A percentile compares a stretch with the other conserved stretches of the same genome.
phyloP scores from a whole-genome alignment of 257 asterid species.

The Solanum commersonii region DNA sequence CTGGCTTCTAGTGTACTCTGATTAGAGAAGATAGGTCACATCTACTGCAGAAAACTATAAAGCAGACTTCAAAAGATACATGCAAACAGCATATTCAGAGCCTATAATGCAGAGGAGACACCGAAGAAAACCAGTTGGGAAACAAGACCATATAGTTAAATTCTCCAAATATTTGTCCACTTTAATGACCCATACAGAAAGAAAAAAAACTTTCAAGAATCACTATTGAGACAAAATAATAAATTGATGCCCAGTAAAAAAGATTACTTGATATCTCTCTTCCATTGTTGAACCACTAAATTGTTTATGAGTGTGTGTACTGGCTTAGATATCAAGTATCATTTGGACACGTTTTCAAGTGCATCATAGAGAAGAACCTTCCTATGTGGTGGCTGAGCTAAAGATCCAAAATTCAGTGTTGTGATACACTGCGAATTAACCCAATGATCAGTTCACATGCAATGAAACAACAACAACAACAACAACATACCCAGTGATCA shows the following conservation, averaged over 20 bases:
- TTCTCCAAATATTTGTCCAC: neutral
- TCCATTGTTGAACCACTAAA: neutral
- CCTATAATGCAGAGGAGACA: neutral
- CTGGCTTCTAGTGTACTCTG: neutral
- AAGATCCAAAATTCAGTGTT: neutral
- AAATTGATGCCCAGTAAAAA: neutral
- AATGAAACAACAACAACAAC: neutral
- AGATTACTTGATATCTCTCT: neutral
- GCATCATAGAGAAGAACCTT: neutral
- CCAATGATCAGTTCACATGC: neutral
- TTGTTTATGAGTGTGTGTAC: neutral
- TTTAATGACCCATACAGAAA: neutral
- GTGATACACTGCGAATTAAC: neutral
- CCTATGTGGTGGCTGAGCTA: neutral
- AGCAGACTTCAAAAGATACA: neutral
- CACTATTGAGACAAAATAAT: neutral
- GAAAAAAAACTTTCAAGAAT: neutral
- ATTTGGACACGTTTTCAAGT: neutral
- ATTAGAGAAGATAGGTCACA: neutral
- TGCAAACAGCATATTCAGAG: neutral
- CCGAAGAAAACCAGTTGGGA: neutral
- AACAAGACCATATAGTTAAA: neutral
- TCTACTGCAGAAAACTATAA: neutral
- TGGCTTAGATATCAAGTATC: neutral
- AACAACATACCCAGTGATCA: neutral